Base-by-base conservation (phyloP, 1,284 basidiomycete species). In the Irpex rosettiformis region DNA sequence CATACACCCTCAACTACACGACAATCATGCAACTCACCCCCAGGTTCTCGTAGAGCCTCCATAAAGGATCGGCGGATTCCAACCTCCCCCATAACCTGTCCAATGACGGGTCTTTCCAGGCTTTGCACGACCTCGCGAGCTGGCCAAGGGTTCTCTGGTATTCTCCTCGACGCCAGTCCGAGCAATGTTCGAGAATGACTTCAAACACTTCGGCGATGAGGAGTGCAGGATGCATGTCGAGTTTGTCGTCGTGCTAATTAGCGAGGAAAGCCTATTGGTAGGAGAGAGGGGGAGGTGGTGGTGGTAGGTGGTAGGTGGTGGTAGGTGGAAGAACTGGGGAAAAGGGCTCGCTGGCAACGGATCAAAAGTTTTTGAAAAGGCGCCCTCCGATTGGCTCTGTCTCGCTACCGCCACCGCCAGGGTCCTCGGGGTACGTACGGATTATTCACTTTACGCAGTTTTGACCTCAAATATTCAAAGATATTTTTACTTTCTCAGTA, bases 21-120 rank as follows among this genome's bases (percentile, higher is more conserved):
- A n/a, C n/a, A n/a, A n/a, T n/a, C n/a, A n/a, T n/a, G 21, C 43
- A 21, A 24, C 25, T 51, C 48, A 51, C 52, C 52, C 37, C 47
- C 49, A 8, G 56, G 10, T 24, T 45, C 8, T 78, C 75, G 25
- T 83, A 70, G 28, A 86, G 70, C 51, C 70, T 66, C 3, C 84
- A 61, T 22, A 86, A 67, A 24, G 84, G 83, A 18, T 66, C 65
- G n/a, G 77, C 65, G 25, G 77, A 79, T 28, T 72, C 66, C 28
- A 86, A 69, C 52, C 72, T 73, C 56, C 67, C 66, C 83, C 85
- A 85, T 22, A 84, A 64, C 49, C 72, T 67, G 64, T 86, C 81
- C 37, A 85, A 64, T n/a, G 82, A 81, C 25, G 82, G 83, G 40
- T 81, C 79, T 58, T 73, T 78, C 83, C 83, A 86, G 24, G 81